Conservation (phyloP, 202 grass and related monocot species). For the Musa balbisiana region DNA sequence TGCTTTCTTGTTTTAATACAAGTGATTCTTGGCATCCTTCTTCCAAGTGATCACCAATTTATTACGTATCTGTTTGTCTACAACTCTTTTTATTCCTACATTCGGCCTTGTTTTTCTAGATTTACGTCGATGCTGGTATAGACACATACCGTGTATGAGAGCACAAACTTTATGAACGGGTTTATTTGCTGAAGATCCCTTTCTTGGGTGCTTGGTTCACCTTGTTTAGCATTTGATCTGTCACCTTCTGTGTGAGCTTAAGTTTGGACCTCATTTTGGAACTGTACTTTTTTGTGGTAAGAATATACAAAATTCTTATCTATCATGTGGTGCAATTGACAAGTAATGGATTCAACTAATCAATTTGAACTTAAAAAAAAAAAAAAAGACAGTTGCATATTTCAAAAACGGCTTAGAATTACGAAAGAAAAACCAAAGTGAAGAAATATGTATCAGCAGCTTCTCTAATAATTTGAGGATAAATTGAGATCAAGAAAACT, state of each 20-base stretch:
- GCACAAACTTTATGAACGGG: neutral
- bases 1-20: neutral
- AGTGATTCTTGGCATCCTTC: neutral
- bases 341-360: no score
- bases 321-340: no score
- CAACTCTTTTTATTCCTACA: neutral
- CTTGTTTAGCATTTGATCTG: neutral
- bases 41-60: neutral
- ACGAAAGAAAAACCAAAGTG: no score
- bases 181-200: neutral
- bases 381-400: no score
- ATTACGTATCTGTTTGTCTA: neutral
- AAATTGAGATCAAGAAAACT: no score
- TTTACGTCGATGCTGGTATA: neutral
- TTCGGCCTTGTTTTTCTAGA: neutral
- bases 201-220: neutral
- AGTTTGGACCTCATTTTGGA: neutral
- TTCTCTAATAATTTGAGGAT: no score
- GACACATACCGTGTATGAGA: neutral
- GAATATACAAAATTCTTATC: no score
- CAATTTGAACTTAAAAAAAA: no score
- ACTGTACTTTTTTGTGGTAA: neutral
- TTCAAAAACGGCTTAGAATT: no score
- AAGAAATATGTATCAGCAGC: no score
- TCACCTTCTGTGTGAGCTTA: neutral